Percentiles rank a stretch among this genome's conserved stretches.
Conservation (phyloP, 1,139 yeast species). For the Hyphopichia buzzinii region DNA sequence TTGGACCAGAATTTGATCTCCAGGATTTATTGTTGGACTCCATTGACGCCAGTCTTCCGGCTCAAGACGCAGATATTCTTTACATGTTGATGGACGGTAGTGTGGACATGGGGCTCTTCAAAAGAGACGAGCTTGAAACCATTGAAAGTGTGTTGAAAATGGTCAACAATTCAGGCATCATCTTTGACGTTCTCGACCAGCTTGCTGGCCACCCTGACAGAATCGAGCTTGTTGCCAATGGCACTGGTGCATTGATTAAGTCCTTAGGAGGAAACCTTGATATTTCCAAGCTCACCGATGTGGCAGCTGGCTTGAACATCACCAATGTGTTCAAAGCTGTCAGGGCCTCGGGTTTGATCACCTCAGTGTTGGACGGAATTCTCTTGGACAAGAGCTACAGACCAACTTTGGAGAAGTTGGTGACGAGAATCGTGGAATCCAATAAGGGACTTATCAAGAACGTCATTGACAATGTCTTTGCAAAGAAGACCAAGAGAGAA, state of each 20-base stretch:
- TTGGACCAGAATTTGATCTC: slow-evolving; percentile 17
- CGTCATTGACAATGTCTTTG: slow-evolving; percentile 23
- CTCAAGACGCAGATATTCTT: background rate
- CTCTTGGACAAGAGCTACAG: slow-evolving; percentile 36
- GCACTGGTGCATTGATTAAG: slow-evolving; percentile 21
- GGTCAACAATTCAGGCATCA: slow-evolving; percentile 37
- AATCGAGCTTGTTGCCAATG: slow-evolving; percentile 28
- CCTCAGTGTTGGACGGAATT: slow-evolving; percentile 34
- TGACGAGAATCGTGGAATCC: slow-evolving; percentile 29
- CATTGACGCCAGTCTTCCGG: background rate
- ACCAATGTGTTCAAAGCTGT: slow-evolving; percentile 24
- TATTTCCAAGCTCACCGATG: slow-evolving; percentile 9
- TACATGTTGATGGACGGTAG: background rate
- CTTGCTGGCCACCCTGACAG: slow-evolving; percentile 32
- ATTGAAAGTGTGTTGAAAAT: slow-evolving; percentile 22
- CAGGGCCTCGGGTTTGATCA: slow-evolving; percentile 33
- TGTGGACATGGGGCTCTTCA: background rate
- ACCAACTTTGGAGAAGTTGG: slow-evolving; percentile 35
- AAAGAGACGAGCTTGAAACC: slow-evolving; percentile 3
- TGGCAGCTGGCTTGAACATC: slow-evolving; percentile 19
- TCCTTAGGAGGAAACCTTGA: slow-evolving; percentile 4
- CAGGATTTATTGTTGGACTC: background rate
- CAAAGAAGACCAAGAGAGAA: background rate
- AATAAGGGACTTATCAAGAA: slow-evolving; percentile 27
- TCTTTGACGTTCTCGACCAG: slow-evolving; percentile 36